A percentile compares a stretch with the other conserved stretches of the same genome.
phyloP scores from a whole-genome alignment of 176 grass and related monocot genomes.

The Paspalum vaginatum region DNA sequence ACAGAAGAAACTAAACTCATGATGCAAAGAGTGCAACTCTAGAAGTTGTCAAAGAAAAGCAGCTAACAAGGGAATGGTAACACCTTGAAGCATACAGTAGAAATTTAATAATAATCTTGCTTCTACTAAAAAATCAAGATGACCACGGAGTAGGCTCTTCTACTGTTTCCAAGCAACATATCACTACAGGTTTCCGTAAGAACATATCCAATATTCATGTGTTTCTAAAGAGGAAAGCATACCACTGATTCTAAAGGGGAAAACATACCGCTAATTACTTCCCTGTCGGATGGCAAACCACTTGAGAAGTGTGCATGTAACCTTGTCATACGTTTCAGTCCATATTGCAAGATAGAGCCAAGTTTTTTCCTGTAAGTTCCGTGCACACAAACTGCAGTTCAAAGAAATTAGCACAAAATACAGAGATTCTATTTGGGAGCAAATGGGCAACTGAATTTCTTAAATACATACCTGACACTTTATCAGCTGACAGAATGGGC shows the following conservation, averaged over 20 bases:
- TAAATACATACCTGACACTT: conserved; percentile 57
- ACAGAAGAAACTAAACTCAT: background rate
- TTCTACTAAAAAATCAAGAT: background rate
- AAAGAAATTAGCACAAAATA: conserved; percentile 44
- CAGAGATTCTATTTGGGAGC: background rate
- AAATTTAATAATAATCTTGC: conserved; percentile 1
- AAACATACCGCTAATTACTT: conserved; percentile 77
- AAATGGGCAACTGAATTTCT: background rate
- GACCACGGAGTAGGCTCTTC: too few species aligned
- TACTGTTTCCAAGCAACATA: background rate
- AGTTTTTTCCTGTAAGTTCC: conserved; percentile 81
- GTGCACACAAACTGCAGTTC: conserved; percentile 75
- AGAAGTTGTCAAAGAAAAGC: background rate
- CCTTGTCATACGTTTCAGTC: conserved; percentile 74
- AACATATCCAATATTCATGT: background rate
- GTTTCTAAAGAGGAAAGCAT: background rate
- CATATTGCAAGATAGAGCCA: conserved; percentile 73
- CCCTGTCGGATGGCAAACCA: conserved; percentile 67
- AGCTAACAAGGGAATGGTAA: conserved; percentile 5
- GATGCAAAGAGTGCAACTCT: background rate
- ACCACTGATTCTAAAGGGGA: background rate
- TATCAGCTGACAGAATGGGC: conserved; percentile 80
- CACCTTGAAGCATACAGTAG: background rate
- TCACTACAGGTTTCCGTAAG: background rate
- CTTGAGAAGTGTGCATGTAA: conserved; percentile 93